Base-by-base conservation (phyloP, 2,329 filamentous ascomycete species). In the Phialophora verrucosa region DNA sequence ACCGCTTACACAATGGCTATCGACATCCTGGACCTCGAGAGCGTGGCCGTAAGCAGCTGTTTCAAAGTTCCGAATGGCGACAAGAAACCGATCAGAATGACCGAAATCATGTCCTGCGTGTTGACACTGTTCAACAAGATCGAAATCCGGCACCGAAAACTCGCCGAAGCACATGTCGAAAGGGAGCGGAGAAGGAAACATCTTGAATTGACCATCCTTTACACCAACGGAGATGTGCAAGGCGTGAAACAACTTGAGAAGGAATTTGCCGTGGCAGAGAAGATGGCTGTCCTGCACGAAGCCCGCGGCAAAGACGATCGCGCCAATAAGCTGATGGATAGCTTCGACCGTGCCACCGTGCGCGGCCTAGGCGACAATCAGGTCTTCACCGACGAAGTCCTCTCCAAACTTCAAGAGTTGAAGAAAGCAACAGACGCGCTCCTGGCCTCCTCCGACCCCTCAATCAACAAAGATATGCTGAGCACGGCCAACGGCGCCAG, bases 181-280 rank as follows among this genome's bases (percentile, higher is more conserved):
- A 81, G 84, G 49, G 84, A 87, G 71, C 80, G 80, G 54, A 78
- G 83, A 17, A 82, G 84, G 59, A 86, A 86, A 75, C 83, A 81
- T 70, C 83, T 84, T 0, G 83, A 86, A 69, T 58, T 80, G 81
- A 64, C 83, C 81, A 25, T 79, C 82, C 35, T 83, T 59, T 72
- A 73, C 62, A 72, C 70, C 5, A 73, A 73, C 54, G 84, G 84
- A 25, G 82, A 86, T 69, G 82, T 83, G 23, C 73, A 76, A 4
- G 80, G 81, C 51, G 78, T 87, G 69, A 85, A 83, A 72, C 76
- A 77, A 31, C 73, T 86, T 10, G 79, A 82, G 51, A 76, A 76
- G 20, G 81, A 83, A 31, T 82, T 82, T 62, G 83, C 85, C 55
- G 76, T 77, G 14, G 83, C 84, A 66, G 84, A 87, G 71, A 83